A percentile compares a stretch with the other conserved stretches of the same genome.
Evolutionary conservation across 2,329 filamentous ascomycete genomes (phyloP).

Genomic region (Fusarium marasasianum): DNA sequence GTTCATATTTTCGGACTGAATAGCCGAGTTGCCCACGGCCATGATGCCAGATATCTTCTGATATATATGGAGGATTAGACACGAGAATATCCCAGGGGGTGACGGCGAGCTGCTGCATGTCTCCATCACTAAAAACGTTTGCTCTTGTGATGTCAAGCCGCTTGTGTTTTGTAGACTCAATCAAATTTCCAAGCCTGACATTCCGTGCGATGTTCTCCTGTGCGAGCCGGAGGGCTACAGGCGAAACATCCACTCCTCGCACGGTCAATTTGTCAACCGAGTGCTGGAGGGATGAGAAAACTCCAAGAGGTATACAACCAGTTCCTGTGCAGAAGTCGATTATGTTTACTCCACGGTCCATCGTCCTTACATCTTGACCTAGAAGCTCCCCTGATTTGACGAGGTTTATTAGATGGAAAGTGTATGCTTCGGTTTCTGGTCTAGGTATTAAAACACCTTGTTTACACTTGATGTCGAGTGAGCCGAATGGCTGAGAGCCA

Average conservation of each 20-base stretch:
- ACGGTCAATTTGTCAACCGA: slow-evolving; percentile 57
- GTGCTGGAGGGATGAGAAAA: slow-evolving; percentile 69
- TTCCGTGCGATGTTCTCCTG: slow-evolving; percentile 69
- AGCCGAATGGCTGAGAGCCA: slow-evolving; percentile 87
- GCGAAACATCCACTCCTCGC: slow-evolving; percentile 79
- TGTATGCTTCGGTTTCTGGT: slow-evolving; percentile 78
- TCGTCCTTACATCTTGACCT: slow-evolving; percentile 4
- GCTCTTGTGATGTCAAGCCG: slow-evolving; percentile 57
- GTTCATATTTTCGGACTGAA: slow-evolving; percentile 86
- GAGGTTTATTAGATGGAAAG: slow-evolving; percentile 61
- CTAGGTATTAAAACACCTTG: slow-evolving; percentile 88
- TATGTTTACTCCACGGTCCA: slow-evolving; percentile 61
- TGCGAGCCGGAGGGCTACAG: slow-evolving; percentile 71
- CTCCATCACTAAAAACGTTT: slow-evolving; percentile 59
- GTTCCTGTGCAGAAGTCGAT: slow-evolving; percentile 91
- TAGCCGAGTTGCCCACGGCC: slow-evolving; percentile 62
- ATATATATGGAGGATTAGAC: slow-evolving; percentile 94
- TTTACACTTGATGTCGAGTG: slow-evolving; percentile 79
- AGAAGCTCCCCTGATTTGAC: slow-evolving; percentile 45
- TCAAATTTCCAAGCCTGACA: slow-evolving; percentile 39
- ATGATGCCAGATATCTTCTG: slow-evolving; percentile 56
- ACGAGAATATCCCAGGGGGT: slow-evolving; percentile 72
- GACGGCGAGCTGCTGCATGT: slow-evolving; percentile 43
- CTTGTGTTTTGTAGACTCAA: slow-evolving; percentile 24
- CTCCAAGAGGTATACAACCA: slow-evolving; percentile 85